Evolutionary conservation across 2,329 filamentous ascomycete genomes (phyloP).

Genomic region (Epicoccum sorghinum): DNA sequence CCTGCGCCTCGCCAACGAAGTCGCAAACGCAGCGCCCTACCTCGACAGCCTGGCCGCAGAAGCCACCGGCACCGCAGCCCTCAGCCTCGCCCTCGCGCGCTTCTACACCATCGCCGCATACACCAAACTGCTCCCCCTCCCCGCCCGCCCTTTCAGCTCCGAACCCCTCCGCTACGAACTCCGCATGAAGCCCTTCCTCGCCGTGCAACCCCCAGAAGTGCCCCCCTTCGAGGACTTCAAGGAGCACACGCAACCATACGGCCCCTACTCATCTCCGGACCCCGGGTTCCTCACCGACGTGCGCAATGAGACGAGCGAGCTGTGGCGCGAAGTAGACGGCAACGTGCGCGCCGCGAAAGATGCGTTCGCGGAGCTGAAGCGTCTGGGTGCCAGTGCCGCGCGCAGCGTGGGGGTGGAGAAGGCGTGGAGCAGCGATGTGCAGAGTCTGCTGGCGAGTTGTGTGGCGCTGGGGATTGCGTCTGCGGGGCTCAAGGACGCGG

Average conservation of each 20-base stretch:
- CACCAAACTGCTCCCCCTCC: conserved; percentile 57
- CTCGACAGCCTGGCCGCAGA: conserved; percentile 36
- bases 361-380: conserved; percentile 46
- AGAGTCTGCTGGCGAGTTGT: conserved; percentile 40
- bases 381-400: conserved; percentile 38
- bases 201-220: conserved; percentile 70
- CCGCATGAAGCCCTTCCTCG: conserved; percentile 83
- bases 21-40: conserved; percentile 19
- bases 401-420: conserved; percentile 45
- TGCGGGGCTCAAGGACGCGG: conserved; percentile 30
- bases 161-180: conserved; percentile 76
- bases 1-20: conserved; percentile 16
- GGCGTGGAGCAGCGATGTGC: conserved; percentile 47
- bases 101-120: conserved; percentile 72
- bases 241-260: conserved; percentile 39
- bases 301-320: conserved; percentile 2
- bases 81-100: conserved; percentile 46
- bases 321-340: conserved; percentile 38
- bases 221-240: conserved; percentile 69
- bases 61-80: conserved; percentile 30
- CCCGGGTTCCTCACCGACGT: conserved; percentile 14
- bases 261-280: conserved; percentile 25
- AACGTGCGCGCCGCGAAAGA: conserved; percentile 44
- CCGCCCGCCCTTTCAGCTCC: conserved; percentile 69
- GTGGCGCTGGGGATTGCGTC: conserved; percentile 40